A percentile compares a stretch with the other conserved stretches of the same genome.
These are phyloP conservation scores for Helminthosporium solani DNA, from an alignment of 2,329 filamentous ascomycete genomes.

Conservation along the genomic window DNA sequence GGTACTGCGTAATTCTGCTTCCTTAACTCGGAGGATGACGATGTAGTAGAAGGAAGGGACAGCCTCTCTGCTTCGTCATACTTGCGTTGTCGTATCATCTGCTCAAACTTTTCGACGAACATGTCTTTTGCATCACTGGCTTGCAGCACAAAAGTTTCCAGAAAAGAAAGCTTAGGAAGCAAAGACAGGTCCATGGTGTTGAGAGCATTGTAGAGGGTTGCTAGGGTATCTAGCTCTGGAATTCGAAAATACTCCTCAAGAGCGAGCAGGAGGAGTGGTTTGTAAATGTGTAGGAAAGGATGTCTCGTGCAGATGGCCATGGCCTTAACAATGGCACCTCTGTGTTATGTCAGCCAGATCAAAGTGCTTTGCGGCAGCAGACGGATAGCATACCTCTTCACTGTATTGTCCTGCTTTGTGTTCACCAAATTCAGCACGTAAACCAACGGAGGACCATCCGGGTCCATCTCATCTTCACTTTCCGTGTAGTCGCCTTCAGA, in stretches of 20 bases:
- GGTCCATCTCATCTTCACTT: slow-evolving; percentile 55
- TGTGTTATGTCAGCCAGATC: slow-evolving; percentile 33
- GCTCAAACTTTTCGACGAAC: slow-evolving; percentile 96
- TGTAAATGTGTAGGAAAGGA: slow-evolving; percentile 98
- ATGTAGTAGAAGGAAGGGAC: slow-evolving; percentile 29
- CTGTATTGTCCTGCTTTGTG: slow-evolving; percentile 92
- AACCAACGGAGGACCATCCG: slow-evolving; percentile 86
- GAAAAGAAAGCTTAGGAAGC: slow-evolving; percentile 78
- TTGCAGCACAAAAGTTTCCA: slow-evolving; percentile 84
- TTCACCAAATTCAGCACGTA: slow-evolving; percentile 98
- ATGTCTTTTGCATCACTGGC: slow-evolving; percentile 92
- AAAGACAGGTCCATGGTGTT: slow-evolving; percentile 96
- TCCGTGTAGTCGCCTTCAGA: slow-evolving; percentile 50
- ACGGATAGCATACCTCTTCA: slow-evolving; percentile 59
- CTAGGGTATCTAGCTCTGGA: slow-evolving; percentile 82
- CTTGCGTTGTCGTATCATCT: slow-evolving; percentile 83
- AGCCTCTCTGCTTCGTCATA: slow-evolving; percentile 57
- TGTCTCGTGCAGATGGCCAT: slow-evolving; percentile 99
- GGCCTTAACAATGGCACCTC: slow-evolving; percentile 92
- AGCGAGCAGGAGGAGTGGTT: slow-evolving; percentile 87
- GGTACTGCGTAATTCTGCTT: slow-evolving; percentile 73
- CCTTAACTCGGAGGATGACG: slow-evolving; percentile 45
- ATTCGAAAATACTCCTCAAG: slow-evolving; percentile 96
- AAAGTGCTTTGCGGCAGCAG: background rate
- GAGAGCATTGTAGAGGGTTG: slow-evolving; percentile 85